phyloP scores from a whole-genome alignment of 2,329 filamentous ascomycete genomes.

The Emydomyces testavorans region DNA sequence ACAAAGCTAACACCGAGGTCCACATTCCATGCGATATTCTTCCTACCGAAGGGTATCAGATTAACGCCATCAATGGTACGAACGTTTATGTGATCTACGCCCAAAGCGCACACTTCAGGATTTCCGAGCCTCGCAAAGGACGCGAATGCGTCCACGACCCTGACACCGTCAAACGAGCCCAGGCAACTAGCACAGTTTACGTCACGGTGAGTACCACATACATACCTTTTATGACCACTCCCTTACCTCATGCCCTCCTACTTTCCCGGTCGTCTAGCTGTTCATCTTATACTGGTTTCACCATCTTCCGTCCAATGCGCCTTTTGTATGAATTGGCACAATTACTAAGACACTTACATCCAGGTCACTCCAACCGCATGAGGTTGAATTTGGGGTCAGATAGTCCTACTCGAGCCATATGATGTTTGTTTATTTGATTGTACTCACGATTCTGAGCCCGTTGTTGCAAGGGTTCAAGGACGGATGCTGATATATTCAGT shows the following conservation, averaged over 20 bases:
- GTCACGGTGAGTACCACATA: constrained; percentile 2
- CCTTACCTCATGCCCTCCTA: neutral
- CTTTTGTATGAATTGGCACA: neutral
- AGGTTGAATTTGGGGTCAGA: neutral
- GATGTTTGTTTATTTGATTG: neutral
- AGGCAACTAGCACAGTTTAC: constrained; percentile 2
- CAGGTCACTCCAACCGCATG: constrained; percentile 3
- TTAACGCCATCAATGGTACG: constrained; percentile 39
- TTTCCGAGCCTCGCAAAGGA: constrained; percentile 15
- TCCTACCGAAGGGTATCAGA: constrained; percentile 33
- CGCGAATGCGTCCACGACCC: constrained; percentile 2
- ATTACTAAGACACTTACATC: neutral
- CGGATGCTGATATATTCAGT: neutral
- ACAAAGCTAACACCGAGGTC: constrained; percentile 25
- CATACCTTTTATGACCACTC: neutral
- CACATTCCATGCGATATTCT: constrained; percentile 31
- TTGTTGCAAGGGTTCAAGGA: neutral
- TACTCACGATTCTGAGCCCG: neutral
- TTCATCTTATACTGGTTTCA: no score
- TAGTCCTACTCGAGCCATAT: neutral
- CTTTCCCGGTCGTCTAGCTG: neutral
- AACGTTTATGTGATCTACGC: constrained; percentile 38
- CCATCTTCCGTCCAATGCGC: neutral
- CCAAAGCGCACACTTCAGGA: constrained; percentile 33
- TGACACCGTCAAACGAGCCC: neutral